Percentiles rank a stretch among this genome's conserved stretches.
phyloP scores from a whole-genome alignment of 2,329 filamentous ascomycete genomes.

The Aureobasidium sp. region DNA sequence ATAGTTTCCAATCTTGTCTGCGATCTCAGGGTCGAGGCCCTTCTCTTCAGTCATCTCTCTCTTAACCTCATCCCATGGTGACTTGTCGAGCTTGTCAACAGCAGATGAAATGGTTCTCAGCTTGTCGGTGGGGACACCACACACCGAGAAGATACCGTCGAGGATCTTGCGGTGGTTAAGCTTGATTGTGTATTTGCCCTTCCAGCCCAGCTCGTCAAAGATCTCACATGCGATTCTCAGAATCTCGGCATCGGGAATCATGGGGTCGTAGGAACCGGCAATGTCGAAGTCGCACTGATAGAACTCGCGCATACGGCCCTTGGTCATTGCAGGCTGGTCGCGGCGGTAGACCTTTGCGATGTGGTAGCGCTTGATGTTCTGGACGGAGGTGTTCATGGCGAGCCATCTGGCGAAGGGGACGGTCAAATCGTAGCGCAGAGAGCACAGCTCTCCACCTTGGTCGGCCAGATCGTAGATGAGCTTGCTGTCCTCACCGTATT shows the following conservation, averaged over 20 bases:
- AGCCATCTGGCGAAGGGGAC: constrained; percentile 89
- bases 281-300: constrained; percentile 98
- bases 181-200: constrained; percentile 74
- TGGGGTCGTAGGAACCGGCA: constrained; percentile 76
- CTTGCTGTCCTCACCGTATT: constrained; percentile 88
- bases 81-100: constrained; percentile 92
- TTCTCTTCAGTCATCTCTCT: constrained; percentile 93
- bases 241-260: constrained; percentile 89
- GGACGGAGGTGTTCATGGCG: constrained; percentile 77
- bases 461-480: constrained; percentile 86
- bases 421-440: constrained; percentile 77
- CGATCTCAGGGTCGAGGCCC: constrained; percentile 65
- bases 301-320: constrained; percentile 90
- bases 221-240: constrained; percentile 77
- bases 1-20: constrained; percentile 80
- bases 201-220: constrained; percentile 70
- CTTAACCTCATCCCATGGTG: constrained; percentile 77
- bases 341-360: constrained; percentile 85
- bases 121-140: constrained; percentile 79
- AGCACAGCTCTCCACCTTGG: constrained; percentile 78
- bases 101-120: constrained; percentile 84
- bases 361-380: constrained; percentile 87
- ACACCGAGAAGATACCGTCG: constrained; percentile 85
- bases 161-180: constrained; percentile 92
- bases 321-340: constrained; percentile 78